A percentile compares a stretch with the other conserved stretches of the same genome.
Evolutionary conservation across 805 yeast species (phyloP).

Genomic region (Sungouiella blattae): DNA sequence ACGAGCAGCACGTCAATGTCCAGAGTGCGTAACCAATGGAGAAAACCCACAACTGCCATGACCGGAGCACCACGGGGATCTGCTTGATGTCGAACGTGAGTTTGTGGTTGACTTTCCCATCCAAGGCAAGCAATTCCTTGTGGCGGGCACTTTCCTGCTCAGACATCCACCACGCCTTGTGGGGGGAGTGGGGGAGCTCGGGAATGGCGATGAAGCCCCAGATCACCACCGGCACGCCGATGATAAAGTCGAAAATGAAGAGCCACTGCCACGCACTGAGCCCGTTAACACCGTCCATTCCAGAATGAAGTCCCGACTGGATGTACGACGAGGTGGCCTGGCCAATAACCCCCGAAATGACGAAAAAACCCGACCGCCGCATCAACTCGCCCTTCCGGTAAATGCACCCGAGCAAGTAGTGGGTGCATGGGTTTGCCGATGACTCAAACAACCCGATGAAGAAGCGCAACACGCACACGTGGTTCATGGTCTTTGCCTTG

Average conservation of each 20-base stretch:
- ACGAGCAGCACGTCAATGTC: no score
- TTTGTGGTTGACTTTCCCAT: conserved; percentile 4
- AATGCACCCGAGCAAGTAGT: conserved; percentile 6
- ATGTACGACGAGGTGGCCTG: conserved; percentile 3
- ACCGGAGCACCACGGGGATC: not conserved
- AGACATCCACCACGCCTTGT: conserved; percentile 15
- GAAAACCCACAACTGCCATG: not conserved
- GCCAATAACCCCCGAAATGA: conserved; percentile 3
- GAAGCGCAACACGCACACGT: conserved; percentile 1
- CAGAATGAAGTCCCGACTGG: conserved; percentile 2
- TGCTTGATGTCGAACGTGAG: conserved; percentile 17
- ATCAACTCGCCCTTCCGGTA: conserved; percentile 3
- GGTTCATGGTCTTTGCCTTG: conserved; percentile 1
- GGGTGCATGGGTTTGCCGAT: conserved; percentile 4
- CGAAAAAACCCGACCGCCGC: conserved; percentile 2
- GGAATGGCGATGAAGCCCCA: conserved; percentile 58
- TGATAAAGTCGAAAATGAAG: conserved; percentile 55
- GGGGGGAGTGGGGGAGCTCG: no score
- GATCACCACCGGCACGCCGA: conserved; percentile 53
- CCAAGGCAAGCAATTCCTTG: not conserved
- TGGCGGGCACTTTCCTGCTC: conserved; percentile 27
- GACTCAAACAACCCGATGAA: conserved; percentile 5
- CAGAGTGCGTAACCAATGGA: not conserved
- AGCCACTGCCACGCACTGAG: conserved; percentile 58
- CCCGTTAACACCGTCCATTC: conserved; percentile 3